Percentiles rank a stretch among this genome's conserved stretches.
phyloP scores from a whole-genome alignment of 2,329 filamentous ascomycete genomes.

The Monilinia fructicola region DNA sequence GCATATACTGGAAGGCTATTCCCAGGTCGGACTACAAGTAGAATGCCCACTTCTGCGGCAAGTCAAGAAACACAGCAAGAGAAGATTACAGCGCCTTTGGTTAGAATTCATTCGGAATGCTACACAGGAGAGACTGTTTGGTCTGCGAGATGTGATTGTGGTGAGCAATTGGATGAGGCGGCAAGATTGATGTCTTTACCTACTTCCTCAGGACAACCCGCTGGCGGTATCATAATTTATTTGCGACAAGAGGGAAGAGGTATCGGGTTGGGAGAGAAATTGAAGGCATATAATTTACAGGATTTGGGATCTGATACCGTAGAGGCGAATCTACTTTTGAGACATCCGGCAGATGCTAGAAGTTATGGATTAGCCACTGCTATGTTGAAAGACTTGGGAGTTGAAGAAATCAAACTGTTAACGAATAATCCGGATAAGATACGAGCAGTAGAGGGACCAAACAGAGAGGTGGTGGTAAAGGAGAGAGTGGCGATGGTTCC shows the following conservation, averaged over 20 bases:
- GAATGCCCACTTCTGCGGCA: constrained; percentile 22
- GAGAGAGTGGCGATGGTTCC: constrained; percentile 96
- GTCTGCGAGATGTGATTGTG: constrained; percentile 96
- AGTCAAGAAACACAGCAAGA: constrained; percentile 17
- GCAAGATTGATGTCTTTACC: constrained; percentile 86
- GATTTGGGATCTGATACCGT: constrained; percentile 97
- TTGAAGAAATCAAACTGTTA: constrained; percentile 74
- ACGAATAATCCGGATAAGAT: constrained; percentile 99
- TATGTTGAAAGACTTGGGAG: constrained; percentile 83
- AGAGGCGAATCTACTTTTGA: constrained; percentile 85
- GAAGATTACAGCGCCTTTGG: constrained; percentile 57
- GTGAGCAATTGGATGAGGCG: constrained; percentile 95
- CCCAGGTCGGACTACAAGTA: constrained; percentile 70
- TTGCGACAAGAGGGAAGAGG: constrained; percentile 93
- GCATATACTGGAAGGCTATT: constrained; percentile 87
- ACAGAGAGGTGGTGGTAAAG: constrained; percentile 80
- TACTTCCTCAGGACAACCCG: constrained; percentile 44
- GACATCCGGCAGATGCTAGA: constrained; percentile 90
- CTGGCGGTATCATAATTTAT: constrained; percentile 90
- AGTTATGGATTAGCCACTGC: constrained; percentile 97
- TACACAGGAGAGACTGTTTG: constrained; percentile 98
- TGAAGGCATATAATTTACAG: constrained; percentile 97
- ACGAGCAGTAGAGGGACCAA: constrained; percentile 86
- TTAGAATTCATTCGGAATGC: constrained; percentile 96
- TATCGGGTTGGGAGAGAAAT: constrained; percentile 90